These are phyloP conservation scores for Aspergillus caelatus DNA, from an alignment of 2,329 filamentous ascomycete species.

Conservation along the genomic window DNA sequence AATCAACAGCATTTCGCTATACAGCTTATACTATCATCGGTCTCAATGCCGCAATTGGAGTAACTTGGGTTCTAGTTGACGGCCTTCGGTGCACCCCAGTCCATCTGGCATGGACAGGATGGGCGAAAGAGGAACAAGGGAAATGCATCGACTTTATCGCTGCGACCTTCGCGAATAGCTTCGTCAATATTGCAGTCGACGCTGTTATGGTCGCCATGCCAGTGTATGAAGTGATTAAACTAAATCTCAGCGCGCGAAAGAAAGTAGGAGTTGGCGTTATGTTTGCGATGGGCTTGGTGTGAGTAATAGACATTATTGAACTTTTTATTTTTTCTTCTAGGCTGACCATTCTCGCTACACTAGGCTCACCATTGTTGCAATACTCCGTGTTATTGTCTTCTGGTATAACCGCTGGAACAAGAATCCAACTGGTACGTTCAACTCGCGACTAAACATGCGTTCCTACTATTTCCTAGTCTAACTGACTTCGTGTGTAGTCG, in stretches of 20 bases:
- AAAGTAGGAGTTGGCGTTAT: slow-evolving; percentile 22
- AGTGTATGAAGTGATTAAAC: slow-evolving; percentile 24
- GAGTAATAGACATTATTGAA: neutral
- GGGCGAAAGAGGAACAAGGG: slow-evolving; percentile 18
- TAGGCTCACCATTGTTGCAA: slow-evolving; percentile 28
- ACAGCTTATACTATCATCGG: slow-evolving; percentile 22
- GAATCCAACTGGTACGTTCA: slow-evolving; percentile 20
- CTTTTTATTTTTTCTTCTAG: neutral
- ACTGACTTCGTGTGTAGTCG: slow-evolving; percentile 4
- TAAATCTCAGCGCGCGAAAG: slow-evolving; percentile 20
- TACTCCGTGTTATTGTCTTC: slow-evolving; percentile 30
- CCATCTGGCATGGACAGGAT: slow-evolving; percentile 24
- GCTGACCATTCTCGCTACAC: neutral
- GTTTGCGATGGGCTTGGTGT: slow-evolving; percentile 25
- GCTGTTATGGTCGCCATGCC: slow-evolving; percentile 25
- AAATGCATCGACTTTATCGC: slow-evolving; percentile 24
- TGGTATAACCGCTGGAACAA: slow-evolving; percentile 26
- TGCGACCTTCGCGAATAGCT: slow-evolving; percentile 19
- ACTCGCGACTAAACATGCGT: too few relatives aligned
- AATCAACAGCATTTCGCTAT: slow-evolving; percentile 19
- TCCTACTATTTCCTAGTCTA: neutral
- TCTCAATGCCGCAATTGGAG: slow-evolving; percentile 22
- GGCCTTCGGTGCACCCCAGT: slow-evolving; percentile 23
- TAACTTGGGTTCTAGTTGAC: slow-evolving; percentile 24
- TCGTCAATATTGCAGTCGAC: slow-evolving; percentile 26